Evolutionary conservation across 2,329 filamentous ascomycete species (phyloP).

Genomic region (Blumeriella jaapii): DNA sequence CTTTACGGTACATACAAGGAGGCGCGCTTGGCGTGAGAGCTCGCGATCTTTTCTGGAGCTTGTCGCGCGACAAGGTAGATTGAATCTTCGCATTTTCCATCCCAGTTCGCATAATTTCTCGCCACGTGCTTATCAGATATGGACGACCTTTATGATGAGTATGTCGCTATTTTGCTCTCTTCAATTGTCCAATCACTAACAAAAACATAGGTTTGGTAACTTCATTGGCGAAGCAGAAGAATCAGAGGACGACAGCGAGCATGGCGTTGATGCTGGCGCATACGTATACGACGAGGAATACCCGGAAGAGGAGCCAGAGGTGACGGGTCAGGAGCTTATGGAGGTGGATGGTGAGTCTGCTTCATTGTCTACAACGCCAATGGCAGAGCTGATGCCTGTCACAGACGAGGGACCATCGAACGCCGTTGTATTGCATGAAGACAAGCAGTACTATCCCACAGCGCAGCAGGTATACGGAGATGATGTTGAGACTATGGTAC

Average conservation of each 20-base stretch:
- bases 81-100: slow-evolving; percentile 13
- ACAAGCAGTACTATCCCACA: slow-evolving; percentile 99
- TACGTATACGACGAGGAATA: slow-evolving; percentile 74
- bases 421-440: slow-evolving; percentile 94
- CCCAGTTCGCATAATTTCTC: slow-evolving; percentile 1
- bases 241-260: slow-evolving; percentile 77
- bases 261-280: slow-evolving; percentile 60
- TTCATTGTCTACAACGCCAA: background rate
- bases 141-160: slow-evolving; percentile 98
- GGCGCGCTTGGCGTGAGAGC: no score
- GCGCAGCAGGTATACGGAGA: slow-evolving; percentile 89
- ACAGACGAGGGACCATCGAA: slow-evolving; percentile 78
- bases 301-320: slow-evolving; percentile 48
- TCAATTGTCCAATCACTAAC: slow-evolving; percentile 12
- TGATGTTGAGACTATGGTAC: slow-evolving; percentile 89
- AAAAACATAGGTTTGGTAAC: slow-evolving; percentile 69
- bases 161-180: slow-evolving; percentile 22
- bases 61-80: background rate
- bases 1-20: no score
- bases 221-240: slow-evolving; percentile 91
- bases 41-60: background rate
- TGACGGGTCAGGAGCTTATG: slow-evolving; percentile 76
- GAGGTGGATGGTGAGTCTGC: slow-evolving; percentile 63
- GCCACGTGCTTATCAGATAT: slow-evolving; percentile 34
- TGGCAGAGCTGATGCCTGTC: slow-evolving; percentile 20